A percentile compares a stretch with the other conserved stretches of the same genome.
Conservation (phyloP, 2,329 filamentous ascomycete species). For the Colletotrichum agaves region DNA sequence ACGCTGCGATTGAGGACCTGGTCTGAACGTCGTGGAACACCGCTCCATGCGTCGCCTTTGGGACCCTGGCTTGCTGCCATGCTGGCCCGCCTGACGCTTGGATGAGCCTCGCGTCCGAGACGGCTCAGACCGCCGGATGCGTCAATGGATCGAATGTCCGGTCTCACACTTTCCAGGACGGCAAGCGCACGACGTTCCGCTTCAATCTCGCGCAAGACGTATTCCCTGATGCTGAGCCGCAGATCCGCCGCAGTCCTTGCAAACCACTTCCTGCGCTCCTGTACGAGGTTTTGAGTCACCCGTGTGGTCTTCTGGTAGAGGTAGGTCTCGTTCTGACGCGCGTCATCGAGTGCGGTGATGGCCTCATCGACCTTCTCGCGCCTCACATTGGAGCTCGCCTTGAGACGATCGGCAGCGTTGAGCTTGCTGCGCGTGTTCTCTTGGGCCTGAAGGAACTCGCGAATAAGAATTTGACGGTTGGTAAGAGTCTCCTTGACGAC, state of each 20-base stretch:
- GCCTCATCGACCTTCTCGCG: conserved; percentile 98
- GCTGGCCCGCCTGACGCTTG: conserved; percentile 76
- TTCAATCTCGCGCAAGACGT: conserved; percentile 94
- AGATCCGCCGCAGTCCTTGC: conserved; percentile 86
- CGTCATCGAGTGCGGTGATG: conserved; percentile 90
- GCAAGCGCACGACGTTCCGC: conserved; percentile 91
- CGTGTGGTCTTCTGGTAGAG: conserved; percentile 87
- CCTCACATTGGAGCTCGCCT: conserved; percentile 85
- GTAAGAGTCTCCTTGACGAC: conserved; percentile 98
- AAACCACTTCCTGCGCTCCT: conserved; percentile 93
- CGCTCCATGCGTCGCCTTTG: conserved; percentile 98
- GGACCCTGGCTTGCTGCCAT: conserved; percentile 91
- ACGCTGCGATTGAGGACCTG: conserved; percentile 77
- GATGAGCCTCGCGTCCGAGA: conserved; percentile 88
- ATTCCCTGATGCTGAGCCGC: conserved; percentile 86
- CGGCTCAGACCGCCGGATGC: conserved; percentile 88
- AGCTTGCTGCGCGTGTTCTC: conserved; percentile 85
- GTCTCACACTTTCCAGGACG: conserved; percentile 90
- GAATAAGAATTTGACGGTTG: conserved; percentile 95
- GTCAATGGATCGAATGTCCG: conserved; percentile 94
- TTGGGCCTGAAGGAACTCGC: conserved; percentile 92
- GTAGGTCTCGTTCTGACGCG: conserved; percentile 81
- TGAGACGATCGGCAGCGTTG: conserved; percentile 87
- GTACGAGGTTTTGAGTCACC: conserved; percentile 88
- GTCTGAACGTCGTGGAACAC: conserved; percentile 85